Percentiles rank a stretch among this genome's conserved stretches.
These are phyloP conservation scores for Radiomyces spectabilis DNA, from an alignment of 192 early-diverging fungal species.

Conservation along the genomic window DNA sequence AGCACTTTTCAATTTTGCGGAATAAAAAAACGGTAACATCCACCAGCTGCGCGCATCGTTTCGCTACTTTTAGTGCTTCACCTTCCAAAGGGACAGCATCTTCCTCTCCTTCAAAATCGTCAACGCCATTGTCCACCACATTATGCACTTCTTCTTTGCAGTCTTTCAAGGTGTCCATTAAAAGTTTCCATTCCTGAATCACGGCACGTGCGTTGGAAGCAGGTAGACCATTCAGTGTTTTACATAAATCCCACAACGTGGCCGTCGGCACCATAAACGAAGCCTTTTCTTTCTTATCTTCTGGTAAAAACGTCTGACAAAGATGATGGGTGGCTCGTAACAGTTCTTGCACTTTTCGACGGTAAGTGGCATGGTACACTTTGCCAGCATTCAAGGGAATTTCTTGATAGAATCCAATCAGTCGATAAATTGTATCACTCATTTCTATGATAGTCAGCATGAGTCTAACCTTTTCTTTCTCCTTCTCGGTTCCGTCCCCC, in stretches of 20 bases:
- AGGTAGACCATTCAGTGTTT: neutral
- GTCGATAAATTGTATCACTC: conserved; percentile 13
- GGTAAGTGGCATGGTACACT: neutral
- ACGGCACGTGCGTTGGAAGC: conserved; percentile 18
- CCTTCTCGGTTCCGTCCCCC: neutral
- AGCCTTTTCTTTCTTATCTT: conserved; percentile 5
- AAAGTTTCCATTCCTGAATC: neutral
- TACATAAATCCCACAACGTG: conserved; percentile 22
- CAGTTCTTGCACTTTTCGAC: neutral
- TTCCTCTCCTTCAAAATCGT: conserved; percentile 14
- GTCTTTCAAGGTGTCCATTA: conserved; percentile 12
- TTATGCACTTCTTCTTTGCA: conserved; percentile 16
- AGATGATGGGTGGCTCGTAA: neutral
- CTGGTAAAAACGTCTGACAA: no score
- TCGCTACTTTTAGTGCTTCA: conserved; percentile 7
- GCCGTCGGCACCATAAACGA: conserved; percentile 22
- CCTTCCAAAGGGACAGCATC: neutral
- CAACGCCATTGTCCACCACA: conserved; percentile 5
- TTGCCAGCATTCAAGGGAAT: conserved; percentile 5
- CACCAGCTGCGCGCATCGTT: conserved; percentile 2
- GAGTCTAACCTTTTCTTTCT: neutral
- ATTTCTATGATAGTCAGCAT: conserved; percentile 1
- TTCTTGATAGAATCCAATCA: conserved; percentile 21
- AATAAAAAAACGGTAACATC: conserved; percentile 12
- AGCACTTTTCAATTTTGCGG: conserved; percentile 18